Conservation (phyloP, 2,329 filamentous ascomycete genomes). For the Diaporthe helianthi region DNA sequence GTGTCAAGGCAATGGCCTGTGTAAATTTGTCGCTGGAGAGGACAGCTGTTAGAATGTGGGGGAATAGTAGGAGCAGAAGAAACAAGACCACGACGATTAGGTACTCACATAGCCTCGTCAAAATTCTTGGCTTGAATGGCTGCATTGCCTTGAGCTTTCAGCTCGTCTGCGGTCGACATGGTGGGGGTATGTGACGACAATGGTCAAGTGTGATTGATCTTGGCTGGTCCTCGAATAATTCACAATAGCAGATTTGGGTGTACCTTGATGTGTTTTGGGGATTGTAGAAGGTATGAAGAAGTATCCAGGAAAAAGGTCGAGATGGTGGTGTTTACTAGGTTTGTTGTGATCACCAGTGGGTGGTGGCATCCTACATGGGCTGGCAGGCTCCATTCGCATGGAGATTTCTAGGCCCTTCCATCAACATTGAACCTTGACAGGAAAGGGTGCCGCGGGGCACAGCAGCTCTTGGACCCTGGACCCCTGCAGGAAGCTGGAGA, state of each 20-base stretch:
- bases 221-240: neutral
- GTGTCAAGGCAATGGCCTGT: constrained; percentile 83
- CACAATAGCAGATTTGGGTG: too few species aligned
- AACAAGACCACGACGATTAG: constrained; percentile 8
- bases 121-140: constrained; percentile 98
- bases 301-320: neutral
- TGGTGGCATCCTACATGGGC: neutral
- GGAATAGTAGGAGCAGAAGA: neutral
- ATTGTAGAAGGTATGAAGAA: neutral
- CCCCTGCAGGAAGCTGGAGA: neutral
- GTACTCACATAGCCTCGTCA: constrained; percentile 88
- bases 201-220: neutral
- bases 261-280: neutral
- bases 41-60: constrained; percentile 29
- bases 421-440: constrained; percentile 25
- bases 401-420: constrained; percentile 35
- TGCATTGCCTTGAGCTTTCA: constrained; percentile 98
- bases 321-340: neutral
- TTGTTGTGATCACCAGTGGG: neutral
- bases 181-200: constrained; percentile 12
- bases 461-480: constrained; percentile 20
- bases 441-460: constrained; percentile 21
- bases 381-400: constrained; percentile 27
- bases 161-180: constrained; percentile 73
- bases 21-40: constrained; percentile 86